A percentile compares a stretch with the other conserved stretches of the same genome.
Evolutionary conservation across 2,329 filamentous ascomycete species (phyloP).

Genomic region (Ophiocordyceps camponoti-saundersi): DNA sequence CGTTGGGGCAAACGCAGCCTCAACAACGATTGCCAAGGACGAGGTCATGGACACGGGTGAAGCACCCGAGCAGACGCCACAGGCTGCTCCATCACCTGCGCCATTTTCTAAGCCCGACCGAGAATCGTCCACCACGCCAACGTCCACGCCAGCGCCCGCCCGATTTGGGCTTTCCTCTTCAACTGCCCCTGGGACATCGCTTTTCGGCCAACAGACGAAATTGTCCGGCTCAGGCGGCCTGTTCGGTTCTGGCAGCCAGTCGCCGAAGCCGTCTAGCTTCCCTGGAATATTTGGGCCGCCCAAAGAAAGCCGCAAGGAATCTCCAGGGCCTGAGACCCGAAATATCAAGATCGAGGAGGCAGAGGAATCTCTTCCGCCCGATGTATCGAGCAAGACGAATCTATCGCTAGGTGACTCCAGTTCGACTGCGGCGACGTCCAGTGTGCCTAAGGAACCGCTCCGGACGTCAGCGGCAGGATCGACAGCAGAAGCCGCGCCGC

Average conservation of each 20-base stretch:
- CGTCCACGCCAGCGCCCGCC: conserved; percentile 30
- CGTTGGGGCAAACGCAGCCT: conserved; percentile 17
- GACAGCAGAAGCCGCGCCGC: conserved; percentile 17
- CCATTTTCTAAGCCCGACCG: conserved; percentile 14
- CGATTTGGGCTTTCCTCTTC: conserved; percentile 25
- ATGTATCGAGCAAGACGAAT: conserved; percentile 34
- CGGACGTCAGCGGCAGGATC: conserved; percentile 10
- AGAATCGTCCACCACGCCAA: conserved; percentile 27
- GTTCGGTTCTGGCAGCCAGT: conserved; percentile 12
- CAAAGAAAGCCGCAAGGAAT: background rate
- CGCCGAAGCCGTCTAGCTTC: conserved; percentile 9
- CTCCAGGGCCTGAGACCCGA: conserved; percentile 9
- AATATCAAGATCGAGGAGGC: conserved; percentile 20
- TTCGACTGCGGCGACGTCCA: conserved; percentile 31
- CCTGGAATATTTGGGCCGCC: conserved; percentile 9
- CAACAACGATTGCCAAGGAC: conserved; percentile 24
- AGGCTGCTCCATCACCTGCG: conserved; percentile 20
- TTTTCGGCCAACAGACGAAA: conserved; percentile 18
- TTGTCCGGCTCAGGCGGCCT: conserved; percentile 9
- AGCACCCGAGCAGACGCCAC: conserved; percentile 15
- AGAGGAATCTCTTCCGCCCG: conserved; percentile 32
- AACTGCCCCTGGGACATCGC: conserved; percentile 12
- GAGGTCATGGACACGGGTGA: conserved; percentile 32
- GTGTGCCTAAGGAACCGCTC: conserved; percentile 12
- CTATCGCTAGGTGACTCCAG: conserved; percentile 33